Evolutionary conservation across 495 filamentous ascomycete genomes (phyloP), one percentile per base, ranked within the genome.

Genomic region (Penicillium simplicissimum): DNA sequence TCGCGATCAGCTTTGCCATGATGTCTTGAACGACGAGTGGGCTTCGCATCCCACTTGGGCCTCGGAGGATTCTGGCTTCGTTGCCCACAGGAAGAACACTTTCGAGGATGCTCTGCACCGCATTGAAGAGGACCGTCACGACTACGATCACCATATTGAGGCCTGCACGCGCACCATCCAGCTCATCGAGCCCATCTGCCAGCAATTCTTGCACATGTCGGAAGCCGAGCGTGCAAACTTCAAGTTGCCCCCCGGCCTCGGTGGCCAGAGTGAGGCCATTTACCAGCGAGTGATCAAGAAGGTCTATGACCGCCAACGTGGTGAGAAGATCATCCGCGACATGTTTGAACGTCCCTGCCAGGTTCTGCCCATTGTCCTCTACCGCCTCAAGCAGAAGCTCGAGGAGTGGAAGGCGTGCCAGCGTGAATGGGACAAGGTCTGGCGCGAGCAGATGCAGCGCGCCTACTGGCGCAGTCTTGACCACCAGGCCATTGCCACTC

Each of bases 1-100:
- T 17, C 89, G 96, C 38, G 96, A 99, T 71, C 90, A 95, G 72
- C 87, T 98, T 63, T 99, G 96, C 72, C 84, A 88, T 57, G 82
- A 85, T 47, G 95, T 98, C 1, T 82, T 99, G 47, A 99, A 99
- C 59, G 95, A 99, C 67, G 90, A 96, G 62, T 99, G 96, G 96
- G 95, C 93, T 2, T 97, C 93, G 49, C 95, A 98, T 76, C 96
- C 96, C 1, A 99, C 96, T 4, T 99, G 96, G 96, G 96, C 94
- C 1, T 97, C 93, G 1, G 96, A 99, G 74, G 96, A 99, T 69
- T 96, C 92, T 34, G 96, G 96, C 2, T 99, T 99, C 66, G 92
- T 99, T 58, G 96, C 95, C 3, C 96, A 99, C 77, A 84, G 93
- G 43, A 99, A 99, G 84, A 99, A 98, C 67, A 82, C 85, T 21